Base-by-base conservation (phyloP, 805 yeast genomes). In the Yarrowia osloensis region DNA sequence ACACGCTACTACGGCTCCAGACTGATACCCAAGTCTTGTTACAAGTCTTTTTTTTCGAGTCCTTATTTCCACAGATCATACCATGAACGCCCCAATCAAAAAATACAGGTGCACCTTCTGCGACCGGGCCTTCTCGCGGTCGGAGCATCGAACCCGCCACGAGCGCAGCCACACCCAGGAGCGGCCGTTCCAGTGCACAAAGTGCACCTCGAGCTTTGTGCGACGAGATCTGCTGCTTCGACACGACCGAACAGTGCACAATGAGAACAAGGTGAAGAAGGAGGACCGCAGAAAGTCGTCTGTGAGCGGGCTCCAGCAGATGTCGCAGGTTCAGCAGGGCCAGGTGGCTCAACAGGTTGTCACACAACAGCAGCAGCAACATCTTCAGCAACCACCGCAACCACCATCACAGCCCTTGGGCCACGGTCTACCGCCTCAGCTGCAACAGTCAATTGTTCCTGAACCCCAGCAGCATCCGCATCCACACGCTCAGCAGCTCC, bases 161-260 rank as follows among this genome's bases (percentile, higher is more conserved):
- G 94, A 89, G 75, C 78, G 93, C 29, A 86, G 91, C 0, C 95
- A 89, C 74, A 88, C 92, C 15, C 88, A 88, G 72, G 91, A 87
- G 72, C 86, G 91, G 70, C 96, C 96, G 0, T 90, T 88, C 77
- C 86, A 85, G 68, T 90, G 96, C 72, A 79, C 83, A 39, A 81
- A 85, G 63, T 90, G 96, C 74, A 81, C 86, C 11, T 84, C 88
- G 59, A 84, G 88, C 2, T 90, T 90, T 78, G 96, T 90, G 0
- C 79, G 96, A 68, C 79, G 95, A 71, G 96, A 90, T 73, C 78
- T 90, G 54, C 79, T 90, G 19, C 90, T 89, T 72, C 79, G 96
- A 42, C 96, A 90, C 75, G 84, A 88, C 68, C 78, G 94, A 52
- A 90, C 96, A 0, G 95, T 90, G 15, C 96, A 90, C 59, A 50